A percentile compares a stretch with the other conserved stretches of the same genome.
Conservation (phyloP, 352 stramenopile genomes). For the Pythium diclinum region DNA sequence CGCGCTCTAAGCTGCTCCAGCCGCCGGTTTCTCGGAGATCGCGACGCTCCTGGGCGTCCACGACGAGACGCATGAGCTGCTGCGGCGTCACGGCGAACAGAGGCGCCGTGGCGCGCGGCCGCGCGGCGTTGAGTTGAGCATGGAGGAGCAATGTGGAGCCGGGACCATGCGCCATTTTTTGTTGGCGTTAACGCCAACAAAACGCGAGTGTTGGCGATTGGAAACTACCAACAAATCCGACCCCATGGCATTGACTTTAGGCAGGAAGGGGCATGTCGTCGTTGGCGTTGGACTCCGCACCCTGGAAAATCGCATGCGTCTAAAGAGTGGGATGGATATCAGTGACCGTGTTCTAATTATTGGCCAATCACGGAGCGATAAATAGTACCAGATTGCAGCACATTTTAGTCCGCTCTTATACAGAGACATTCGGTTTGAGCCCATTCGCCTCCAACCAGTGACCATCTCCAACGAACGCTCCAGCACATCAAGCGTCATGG, state of each 20-base stretch:
- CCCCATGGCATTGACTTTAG: background rate
- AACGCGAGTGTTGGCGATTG: background rate
- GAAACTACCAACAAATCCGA: background rate
- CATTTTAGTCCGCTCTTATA: conserved; percentile 3
- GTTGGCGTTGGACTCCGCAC: conserved; percentile 19
- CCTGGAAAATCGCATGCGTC: background rate
- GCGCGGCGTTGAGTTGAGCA: background rate
- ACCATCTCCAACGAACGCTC: background rate
- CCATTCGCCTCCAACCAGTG: conserved; percentile 19
- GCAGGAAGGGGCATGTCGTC: background rate
- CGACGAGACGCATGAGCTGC: conserved; percentile 2
- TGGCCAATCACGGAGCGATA: background rate
- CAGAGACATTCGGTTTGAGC: conserved; percentile 13
- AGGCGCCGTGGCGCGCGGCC: background rate
- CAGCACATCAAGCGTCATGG: conserved; percentile 37
- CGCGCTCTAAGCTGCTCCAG: background rate
- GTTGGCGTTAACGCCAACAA: background rate
- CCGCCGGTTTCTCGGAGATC: background rate
- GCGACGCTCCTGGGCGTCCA: background rate
- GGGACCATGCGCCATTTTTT: background rate
- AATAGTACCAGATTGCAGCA: background rate
- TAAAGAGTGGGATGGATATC: too few species aligned
- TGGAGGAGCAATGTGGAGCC: background rate
- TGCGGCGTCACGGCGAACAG: background rate
- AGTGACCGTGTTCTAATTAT: background rate